A percentile compares a stretch with the other conserved stretches of the same genome.
These are phyloP conservation scores for Maudiozyma saulgeensis DNA, from an alignment of 805 yeast species.

Conservation along the genomic window DNA sequence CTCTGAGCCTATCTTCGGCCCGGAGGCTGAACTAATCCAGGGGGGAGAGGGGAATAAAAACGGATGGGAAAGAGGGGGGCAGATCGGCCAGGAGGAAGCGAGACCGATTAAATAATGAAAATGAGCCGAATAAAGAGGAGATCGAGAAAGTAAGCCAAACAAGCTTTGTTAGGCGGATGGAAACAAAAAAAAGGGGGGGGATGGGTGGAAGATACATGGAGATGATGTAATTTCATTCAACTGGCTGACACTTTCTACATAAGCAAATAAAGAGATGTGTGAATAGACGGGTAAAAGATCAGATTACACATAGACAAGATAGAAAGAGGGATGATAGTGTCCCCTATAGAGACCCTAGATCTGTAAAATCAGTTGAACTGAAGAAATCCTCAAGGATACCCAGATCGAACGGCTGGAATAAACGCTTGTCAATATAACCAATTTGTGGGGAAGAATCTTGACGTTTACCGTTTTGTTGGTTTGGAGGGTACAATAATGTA, in stretches of 20 bases:
- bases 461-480: neutral
- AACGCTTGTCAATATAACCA: neutral
- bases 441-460: neutral
- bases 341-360: slow-evolving; percentile 12
- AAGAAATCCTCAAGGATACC: slow-evolving; percentile 25
- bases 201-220: too few species aligned
- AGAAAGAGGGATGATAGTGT: neutral
- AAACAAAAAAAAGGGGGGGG: too few species aligned
- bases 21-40: neutral
- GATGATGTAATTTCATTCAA: too few species aligned
- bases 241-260: too few species aligned
- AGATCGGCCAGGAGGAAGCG: neutral
- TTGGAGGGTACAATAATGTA: neutral
- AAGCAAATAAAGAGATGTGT: neutral
- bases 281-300: neutral
- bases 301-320: neutral
- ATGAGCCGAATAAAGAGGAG: neutral
- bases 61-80: neutral
- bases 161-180: too few species aligned
- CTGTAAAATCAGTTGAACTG: slow-evolving; percentile 19
- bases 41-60: neutral
- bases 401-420: slow-evolving; percentile 7
- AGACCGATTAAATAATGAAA: neutral
- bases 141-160: neutral
- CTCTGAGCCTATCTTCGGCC: neutral